These are phyloP conservation scores for Ganoderma boninense DNA, from an alignment of 1,284 basidiomycete genomes.

Conservation along the genomic window DNA sequence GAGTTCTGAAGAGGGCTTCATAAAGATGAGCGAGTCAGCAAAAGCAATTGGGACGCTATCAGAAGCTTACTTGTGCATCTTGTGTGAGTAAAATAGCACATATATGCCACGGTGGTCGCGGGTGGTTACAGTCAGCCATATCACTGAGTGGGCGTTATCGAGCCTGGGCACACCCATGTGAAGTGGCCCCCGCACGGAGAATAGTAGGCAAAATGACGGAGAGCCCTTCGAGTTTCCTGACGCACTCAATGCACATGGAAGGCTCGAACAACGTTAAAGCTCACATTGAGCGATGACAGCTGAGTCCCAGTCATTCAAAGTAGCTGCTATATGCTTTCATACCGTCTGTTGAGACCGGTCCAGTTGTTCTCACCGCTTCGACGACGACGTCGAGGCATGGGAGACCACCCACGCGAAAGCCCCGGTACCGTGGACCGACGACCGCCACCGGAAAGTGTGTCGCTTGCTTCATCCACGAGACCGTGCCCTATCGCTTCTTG, in stretches of 20 bases:
- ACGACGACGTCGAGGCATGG: not conserved
- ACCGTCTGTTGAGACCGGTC: not conserved
- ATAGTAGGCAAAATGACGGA: not conserved
- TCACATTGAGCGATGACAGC: not conserved
- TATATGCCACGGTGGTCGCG: constrained; percentile 8
- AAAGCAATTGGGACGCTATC: constrained; percentile 4
- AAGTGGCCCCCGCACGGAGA: not conserved
- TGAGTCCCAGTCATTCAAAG: constrained; percentile 2
- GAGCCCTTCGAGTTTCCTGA: not conserved
- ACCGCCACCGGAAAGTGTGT: not conserved
- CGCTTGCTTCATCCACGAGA: not conserved
- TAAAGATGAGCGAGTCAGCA: not conserved
- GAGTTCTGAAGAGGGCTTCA: not conserved
- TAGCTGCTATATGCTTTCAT: not conserved
- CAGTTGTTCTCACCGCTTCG: not conserved
- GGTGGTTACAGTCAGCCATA: not conserved
- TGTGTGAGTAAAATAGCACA: constrained; percentile 1
- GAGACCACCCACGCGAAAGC: not conserved
- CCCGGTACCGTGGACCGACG: not conserved
- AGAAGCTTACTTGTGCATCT: constrained; percentile 19
- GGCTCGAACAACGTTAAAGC: not conserved
- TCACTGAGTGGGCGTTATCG: constrained; percentile 2
- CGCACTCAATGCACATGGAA: not conserved
- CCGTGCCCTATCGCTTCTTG: not conserved
- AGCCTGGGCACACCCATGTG: not conserved